Percentiles rank a stretch among this genome's conserved stretches.
These are phyloP conservation scores for Clavispora asparagi DNA, from an alignment of 805 yeast species.

Conservation along the genomic window DNA sequence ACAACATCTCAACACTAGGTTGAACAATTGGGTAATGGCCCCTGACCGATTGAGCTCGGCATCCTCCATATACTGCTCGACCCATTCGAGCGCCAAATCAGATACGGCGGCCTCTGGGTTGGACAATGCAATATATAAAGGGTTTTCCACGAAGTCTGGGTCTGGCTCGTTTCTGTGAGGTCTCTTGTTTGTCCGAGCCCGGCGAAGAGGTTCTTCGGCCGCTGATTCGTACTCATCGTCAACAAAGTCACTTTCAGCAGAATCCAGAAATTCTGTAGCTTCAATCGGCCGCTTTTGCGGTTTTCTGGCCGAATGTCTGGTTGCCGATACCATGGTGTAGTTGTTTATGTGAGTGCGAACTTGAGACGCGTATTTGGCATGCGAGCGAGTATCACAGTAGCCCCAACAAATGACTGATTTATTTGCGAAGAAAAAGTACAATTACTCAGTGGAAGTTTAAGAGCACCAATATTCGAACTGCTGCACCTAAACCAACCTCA, in stretches of 20 bases:
- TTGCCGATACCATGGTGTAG: constrained; percentile 1
- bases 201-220: background rate
- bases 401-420: no score
- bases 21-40: constrained; percentile 60
- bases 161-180: background rate
- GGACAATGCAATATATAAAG: constrained; percentile 26
- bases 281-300: background rate
- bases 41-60: constrained; percentile 3
- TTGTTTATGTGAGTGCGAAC: background rate
- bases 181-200: background rate
- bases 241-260: background rate
- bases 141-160: constrained; percentile 18
- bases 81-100: constrained; percentile 37
- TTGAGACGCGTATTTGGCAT: constrained; percentile 2
- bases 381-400: background rate
- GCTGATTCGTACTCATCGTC: background rate
- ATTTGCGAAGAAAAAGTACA: no score
- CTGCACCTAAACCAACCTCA: no score
- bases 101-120: constrained; percentile 25
- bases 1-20: constrained; percentile 62
- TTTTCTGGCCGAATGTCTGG: background rate
- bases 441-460: no score
- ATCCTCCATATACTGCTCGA: constrained; percentile 26
- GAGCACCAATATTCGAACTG: no score
- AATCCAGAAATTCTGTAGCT: background rate